These are phyloP conservation scores for Skeletonema tropicum DNA, from an alignment of 108 stramenopile genomes.

Conservation along the genomic window DNA sequence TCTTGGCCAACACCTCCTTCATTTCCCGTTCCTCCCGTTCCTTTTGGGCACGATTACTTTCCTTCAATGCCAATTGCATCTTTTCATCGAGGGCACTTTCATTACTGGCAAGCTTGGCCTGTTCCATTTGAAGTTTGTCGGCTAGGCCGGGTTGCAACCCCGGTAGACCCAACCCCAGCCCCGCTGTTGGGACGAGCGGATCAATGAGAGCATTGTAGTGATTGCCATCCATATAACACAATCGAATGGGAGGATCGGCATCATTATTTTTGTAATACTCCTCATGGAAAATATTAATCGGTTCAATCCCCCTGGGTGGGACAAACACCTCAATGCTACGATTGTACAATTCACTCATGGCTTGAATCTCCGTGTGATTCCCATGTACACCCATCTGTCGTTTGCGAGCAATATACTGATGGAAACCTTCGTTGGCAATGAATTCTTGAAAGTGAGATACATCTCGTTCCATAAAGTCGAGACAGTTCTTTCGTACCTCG, in stretches of 20 bases:
- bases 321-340: constrained; percentile 89
- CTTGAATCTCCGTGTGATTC: constrained; percentile 97
- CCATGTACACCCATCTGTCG: constrained; percentile 89
- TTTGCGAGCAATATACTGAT: constrained; percentile 80
- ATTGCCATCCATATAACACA: constrained; percentile 84
- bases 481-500: constrained; percentile 79
- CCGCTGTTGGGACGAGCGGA: constrained; percentile 80
- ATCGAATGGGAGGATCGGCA: constrained; percentile 74
- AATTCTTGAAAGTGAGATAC: constrained; percentile 82
- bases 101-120: constrained; percentile 69
- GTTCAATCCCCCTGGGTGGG: constrained; percentile 64
- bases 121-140: constrained; percentile 77
- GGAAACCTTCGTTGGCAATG: constrained; percentile 73
- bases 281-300: constrained; percentile 86
- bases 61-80: constrained; percentile 56
- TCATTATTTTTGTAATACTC: constrained; percentile 54
- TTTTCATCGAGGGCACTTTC: constrained; percentile 58
- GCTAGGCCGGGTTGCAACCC: constrained; percentile 82
- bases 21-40: constrained; percentile 35
- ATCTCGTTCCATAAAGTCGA: constrained; percentile 90
- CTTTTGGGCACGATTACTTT: constrained; percentile 29
- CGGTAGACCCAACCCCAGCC: constrained; percentile 79
- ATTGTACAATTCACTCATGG: constrained; percentile 94
- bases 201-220: constrained; percentile 89
- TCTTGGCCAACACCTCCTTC: constrained; percentile 20